Evolutionary conservation across 306 rosid genomes (phyloP).

Genomic region (Gastrolobium villosum): DNA sequence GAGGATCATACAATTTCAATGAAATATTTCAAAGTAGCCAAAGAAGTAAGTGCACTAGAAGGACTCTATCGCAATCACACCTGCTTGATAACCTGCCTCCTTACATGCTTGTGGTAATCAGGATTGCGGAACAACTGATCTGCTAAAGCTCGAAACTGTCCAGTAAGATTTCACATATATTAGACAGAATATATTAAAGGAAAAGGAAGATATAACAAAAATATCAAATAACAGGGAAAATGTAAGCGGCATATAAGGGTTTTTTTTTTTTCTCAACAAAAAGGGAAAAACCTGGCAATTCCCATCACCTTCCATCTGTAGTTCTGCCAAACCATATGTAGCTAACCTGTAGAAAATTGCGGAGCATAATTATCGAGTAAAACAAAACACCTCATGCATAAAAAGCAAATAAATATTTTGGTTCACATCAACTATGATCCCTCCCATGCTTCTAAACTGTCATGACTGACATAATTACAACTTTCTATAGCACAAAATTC

Average conservation of each 20-base stretch:
- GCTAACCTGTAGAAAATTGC: slow-evolving; percentile 67
- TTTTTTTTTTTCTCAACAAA: background rate
- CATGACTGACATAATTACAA: slow-evolving; percentile 14
- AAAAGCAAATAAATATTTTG: background rate
- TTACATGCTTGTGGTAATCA: slow-evolving; percentile 93
- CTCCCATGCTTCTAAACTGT: slow-evolving; percentile 1
- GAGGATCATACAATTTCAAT: background rate
- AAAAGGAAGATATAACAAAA: slow-evolving; percentile 18
- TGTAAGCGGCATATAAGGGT: slow-evolving; percentile 22
- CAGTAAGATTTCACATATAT: slow-evolving; percentile 43
- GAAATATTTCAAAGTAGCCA: slow-evolving; percentile 37
- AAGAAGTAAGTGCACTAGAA: slow-evolving; percentile 35
- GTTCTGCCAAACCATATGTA: slow-evolving; percentile 84
- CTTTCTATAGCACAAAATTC: slow-evolving; percentile 8
- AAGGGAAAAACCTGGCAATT: slow-evolving; percentile 86
- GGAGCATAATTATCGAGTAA: slow-evolving; percentile 36
- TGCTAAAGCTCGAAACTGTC: slow-evolving; percentile 97
- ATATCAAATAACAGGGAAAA: slow-evolving; percentile 11
- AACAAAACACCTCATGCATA: slow-evolving; percentile 36
- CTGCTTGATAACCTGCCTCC: slow-evolving; percentile 94
- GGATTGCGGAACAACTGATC: slow-evolving; percentile 90
- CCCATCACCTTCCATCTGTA: slow-evolving; percentile 99
- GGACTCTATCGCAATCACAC: slow-evolving; percentile 54
- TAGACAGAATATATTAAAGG: slow-evolving; percentile 38
- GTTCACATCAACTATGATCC: slow-evolving; percentile 20